Conservation (phyloP, 1,284 basidiomycete genomes). For the Ustilago tritici region DNA sequence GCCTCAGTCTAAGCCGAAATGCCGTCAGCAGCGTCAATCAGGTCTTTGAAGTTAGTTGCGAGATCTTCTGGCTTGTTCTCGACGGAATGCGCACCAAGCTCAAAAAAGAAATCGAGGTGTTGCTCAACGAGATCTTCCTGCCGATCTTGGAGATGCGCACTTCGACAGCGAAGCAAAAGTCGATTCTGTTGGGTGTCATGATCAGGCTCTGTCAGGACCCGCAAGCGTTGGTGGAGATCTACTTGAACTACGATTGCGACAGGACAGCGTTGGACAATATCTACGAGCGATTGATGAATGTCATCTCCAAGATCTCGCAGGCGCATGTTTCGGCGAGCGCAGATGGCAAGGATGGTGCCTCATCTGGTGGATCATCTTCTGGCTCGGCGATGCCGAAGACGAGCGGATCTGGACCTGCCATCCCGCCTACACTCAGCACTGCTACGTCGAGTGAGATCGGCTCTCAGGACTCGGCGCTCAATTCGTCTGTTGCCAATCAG, state of each 20-base stretch:
- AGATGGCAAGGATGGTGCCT: slow-evolving; percentile 41
- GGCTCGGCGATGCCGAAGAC: slow-evolving; percentile 23
- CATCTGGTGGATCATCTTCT: slow-evolving; percentile 8
- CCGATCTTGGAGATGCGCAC: slow-evolving; percentile 99
- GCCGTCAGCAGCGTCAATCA: slow-evolving; percentile 94
- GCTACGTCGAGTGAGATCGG: slow-evolving; percentile 32
- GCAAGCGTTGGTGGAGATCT: slow-evolving; percentile 69
- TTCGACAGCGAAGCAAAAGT: slow-evolving; percentile 83
- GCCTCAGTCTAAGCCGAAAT: slow-evolving; percentile 91
- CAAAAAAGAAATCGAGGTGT: slow-evolving; percentile 99
- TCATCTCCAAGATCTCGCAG: slow-evolving; percentile 64
- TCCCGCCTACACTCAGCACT: slow-evolving; percentile 56
- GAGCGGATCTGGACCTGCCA: slow-evolving; percentile 36
- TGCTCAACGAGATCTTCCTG: slow-evolving; percentile 98
- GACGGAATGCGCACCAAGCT: slow-evolving; percentile 93
- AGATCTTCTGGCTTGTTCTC: slow-evolving; percentile 97
- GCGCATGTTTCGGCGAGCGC: slow-evolving; percentile 45
- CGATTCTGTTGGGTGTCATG: slow-evolving; percentile 63
- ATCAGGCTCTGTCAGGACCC: slow-evolving; percentile 67
- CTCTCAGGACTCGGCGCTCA: slow-evolving; percentile 24
- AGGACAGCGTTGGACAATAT: slow-evolving; percentile 68
- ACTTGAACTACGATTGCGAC: slow-evolving; percentile 70
- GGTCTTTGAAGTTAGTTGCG: slow-evolving; percentile 97
- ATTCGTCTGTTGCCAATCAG: slow-evolving; percentile 36
- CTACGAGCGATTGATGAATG: slow-evolving; percentile 69